Base-by-base conservation (phyloP, 345 rosid species). In the Eucalyptus cloeziana region DNA sequence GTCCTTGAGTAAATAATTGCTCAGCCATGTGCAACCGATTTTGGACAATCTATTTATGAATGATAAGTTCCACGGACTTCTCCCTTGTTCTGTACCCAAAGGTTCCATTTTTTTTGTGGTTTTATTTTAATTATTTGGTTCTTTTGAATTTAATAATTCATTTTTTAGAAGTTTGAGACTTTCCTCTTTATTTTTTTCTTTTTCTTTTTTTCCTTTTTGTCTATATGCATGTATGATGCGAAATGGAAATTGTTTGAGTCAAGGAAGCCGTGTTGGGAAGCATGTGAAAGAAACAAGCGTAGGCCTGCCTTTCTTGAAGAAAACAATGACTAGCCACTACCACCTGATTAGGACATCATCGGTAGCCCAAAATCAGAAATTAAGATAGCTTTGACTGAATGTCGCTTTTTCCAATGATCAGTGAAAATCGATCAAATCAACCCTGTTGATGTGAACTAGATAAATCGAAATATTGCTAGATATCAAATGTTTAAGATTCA, bases 21-120 rank as follows among this genome's bases (percentile, higher is more conserved):
- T 62, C 64, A 80, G 80, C 92, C 94, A 92, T 92, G 93, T 92
- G 93, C 93, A 47, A 49, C 91, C 94, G 90, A 89, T 87, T 89
- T 83, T 62, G 89, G 88, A 60, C 51, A 43, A 79, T 45, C 89
- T 21, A 56, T 40, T 60, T 89, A 87, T 88, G 88, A 87, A 91
- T 89, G 89, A 91, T 89, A 89, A 87, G 88, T 87, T 87, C 89
- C 93, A 37, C 83, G 45, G 15, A 76, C 83, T 21, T 76, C 83
- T 76, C 83, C 83, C 25, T 76, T 19, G 45, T 76, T 37, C 43
- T 76, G 27, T 76, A 76, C 27, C 27, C 47, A 76, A 21, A 21
- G 25, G 44, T 33, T 71, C 25, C 25, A 67, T 31, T 33, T 33
- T 64, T 71, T 17, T 33, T 69, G 25, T 71, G 25, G 27, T 10